These are phyloP conservation scores for Solanum aculeatissimum DNA, from an alignment of 305 asterid species.

Conservation along the genomic window DNA sequence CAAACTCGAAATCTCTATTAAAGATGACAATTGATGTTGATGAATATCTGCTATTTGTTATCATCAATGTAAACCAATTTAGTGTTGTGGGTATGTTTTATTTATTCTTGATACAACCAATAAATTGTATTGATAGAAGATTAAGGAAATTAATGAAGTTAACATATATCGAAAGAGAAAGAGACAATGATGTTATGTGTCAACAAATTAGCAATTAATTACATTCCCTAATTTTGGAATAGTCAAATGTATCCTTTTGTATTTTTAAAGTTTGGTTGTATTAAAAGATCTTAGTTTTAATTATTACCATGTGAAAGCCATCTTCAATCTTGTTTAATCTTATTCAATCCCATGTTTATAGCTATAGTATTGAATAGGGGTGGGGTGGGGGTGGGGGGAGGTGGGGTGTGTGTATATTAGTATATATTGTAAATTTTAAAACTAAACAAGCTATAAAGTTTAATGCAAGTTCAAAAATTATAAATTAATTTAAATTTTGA, in stretches of 20 bases:
- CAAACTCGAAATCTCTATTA: fast-evolving
- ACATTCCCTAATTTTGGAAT: background rate
- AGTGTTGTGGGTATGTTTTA: background rate
- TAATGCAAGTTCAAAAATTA: background rate
- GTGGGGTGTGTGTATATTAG: too few species aligned
- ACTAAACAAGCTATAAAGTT: background rate
- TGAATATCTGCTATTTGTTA: background rate
- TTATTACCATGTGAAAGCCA: background rate
- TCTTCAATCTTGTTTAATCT: background rate
- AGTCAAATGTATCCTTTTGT: background rate
- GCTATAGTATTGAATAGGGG: too few species aligned
- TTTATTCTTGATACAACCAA: background rate
- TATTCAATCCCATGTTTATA: background rate
- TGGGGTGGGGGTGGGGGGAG: too few species aligned
- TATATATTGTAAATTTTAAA: too few species aligned
- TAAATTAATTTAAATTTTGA: background rate
- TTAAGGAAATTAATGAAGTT: background rate
- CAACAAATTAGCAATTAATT: background rate
- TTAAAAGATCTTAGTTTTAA: background rate
- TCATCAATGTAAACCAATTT: background rate
- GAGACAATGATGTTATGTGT: background rate
- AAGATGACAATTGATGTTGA: fast-evolving
- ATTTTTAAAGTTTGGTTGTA: background rate
- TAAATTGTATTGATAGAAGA: background rate
- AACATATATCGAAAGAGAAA: background rate